These are phyloP conservation scores for Dothideomycetidae sp. DNA, from an alignment of 2,329 filamentous ascomycete genomes.

Conservation along the genomic window DNA sequence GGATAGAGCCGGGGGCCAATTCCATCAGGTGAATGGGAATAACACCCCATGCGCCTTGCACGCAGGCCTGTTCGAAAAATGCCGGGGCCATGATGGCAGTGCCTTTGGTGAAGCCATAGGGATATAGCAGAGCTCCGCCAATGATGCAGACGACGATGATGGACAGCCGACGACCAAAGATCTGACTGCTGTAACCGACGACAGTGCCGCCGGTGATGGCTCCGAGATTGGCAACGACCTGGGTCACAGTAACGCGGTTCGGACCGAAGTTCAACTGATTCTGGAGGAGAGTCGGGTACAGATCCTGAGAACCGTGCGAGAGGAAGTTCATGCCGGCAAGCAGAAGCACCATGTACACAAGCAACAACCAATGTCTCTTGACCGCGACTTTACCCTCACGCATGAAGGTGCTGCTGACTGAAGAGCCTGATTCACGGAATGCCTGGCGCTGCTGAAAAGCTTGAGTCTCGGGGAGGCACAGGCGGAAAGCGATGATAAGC, in stretches of 20 bases:
- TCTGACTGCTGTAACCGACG: conserved; percentile 32
- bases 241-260: conserved; percentile 34
- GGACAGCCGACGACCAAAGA: conserved; percentile 33
- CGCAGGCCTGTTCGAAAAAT: conserved; percentile 55
- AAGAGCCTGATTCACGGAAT: conserved; percentile 45
- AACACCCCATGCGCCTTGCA: conserved; percentile 28
- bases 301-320: conserved; percentile 26
- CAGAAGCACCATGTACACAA: conserved; percentile 61
- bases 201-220: conserved; percentile 34
- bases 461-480: conserved; percentile 65
- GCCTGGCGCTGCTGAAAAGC: conserved; percentile 54
- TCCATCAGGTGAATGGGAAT: conserved; percentile 61
- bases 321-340: conserved; percentile 23
- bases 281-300: conserved; percentile 44
- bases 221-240: conserved; percentile 37
- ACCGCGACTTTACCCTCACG: conserved; percentile 65
- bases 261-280: conserved; percentile 43
- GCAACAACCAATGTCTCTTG: conserved; percentile 63
- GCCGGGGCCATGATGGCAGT: conserved; percentile 59
- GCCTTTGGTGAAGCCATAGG: conserved; percentile 56
- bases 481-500: conserved; percentile 64
- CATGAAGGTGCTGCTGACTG: conserved; percentile 53
- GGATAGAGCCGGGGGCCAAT: conserved; percentile 55
- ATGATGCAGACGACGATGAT: conserved; percentile 38
- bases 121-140: conserved; percentile 68